phyloP scores from a whole-genome alignment of 1,284 basidiomycete species.

The Cronartium quercuum region DNA sequence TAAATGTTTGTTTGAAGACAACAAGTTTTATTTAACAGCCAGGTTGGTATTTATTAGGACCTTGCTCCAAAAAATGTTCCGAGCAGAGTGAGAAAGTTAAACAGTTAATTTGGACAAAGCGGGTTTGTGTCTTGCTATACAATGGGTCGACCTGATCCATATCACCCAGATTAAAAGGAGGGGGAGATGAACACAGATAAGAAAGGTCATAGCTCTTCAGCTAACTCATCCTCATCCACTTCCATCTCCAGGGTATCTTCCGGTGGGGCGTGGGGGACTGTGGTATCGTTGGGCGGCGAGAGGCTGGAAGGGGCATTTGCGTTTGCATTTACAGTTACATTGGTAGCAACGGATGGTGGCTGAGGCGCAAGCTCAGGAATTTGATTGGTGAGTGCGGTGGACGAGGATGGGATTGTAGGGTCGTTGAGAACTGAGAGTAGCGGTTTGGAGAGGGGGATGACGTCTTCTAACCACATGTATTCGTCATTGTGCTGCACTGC shows the following conservation, averaged over 20 bases:
- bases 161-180: too few species aligned
- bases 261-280: neutral
- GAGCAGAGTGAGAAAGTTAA: too few species aligned
- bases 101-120: too few species aligned
- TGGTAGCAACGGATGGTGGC: neutral
- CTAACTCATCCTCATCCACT: neutral
- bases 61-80: too few species aligned
- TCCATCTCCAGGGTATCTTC: neutral
- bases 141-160: too few species aligned
- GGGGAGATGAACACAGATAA: too few species aligned
- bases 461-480: conserved; percentile 34
- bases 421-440: conserved; percentile 9
- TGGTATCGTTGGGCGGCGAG: neutral
- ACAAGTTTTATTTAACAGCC: too few species aligned
- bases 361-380: neutral
- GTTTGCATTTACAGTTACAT: neutral
- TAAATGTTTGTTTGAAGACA: too few species aligned
- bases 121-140: too few species aligned
- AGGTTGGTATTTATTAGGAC: too few species aligned
- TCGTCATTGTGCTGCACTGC: conserved; percentile 30
- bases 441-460: conserved; percentile 20
- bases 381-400: conserved; percentile 25
- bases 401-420: conserved; percentile 27
- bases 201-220: neutral
- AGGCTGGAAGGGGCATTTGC: neutral